Base-by-base conservation (phyloP, 345 rosid genomes). In the Gossypium australe region DNA sequence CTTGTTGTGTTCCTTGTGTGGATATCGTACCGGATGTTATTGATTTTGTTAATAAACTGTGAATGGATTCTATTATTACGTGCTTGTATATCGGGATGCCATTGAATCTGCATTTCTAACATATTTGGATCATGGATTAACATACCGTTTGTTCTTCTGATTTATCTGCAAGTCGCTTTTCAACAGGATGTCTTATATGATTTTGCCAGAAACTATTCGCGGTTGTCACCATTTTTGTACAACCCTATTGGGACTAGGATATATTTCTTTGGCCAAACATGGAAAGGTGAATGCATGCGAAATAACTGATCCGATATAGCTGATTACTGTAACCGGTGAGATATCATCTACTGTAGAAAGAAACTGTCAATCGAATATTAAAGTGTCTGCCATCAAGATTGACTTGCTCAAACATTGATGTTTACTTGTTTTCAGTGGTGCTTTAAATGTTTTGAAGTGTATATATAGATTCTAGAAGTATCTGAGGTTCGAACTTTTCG, bases 31-130 rank as follows among this genome's bases (percentile, higher is more conserved):
- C n/a, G 34, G 62, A 70, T 52, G 16, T 75, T 24, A 72, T 82
- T 72, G 25, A 49, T 56, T 77, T 65, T 79, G 76, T 80, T 60
- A 69, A 62, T 82, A 65, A 77, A 38, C 43, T 71, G 79, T 67
- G 76, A 76, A 78, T 80, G 77, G 75, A 10, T 80, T 80, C 53
- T 76, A 20, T 25, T 12, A 25, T 14, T 44, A 34, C 9, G 9
- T 48, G 20, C 24, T 43, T 52, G 27, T 62, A 56, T 59, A 45
- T 9, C 25, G n/a, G 6, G 11, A 53, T 53, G 27, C 13, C 7
- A 18, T 52, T 70, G 17, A 29, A 70, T 20, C 62, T 53, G 48
- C n/a, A 16, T 68, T 49, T 68, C 24, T 49, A 68, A 48, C 58
- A 48, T 25, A 14, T 68, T 12, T 20, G 9, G 8, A 18, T 47